phyloP scores from a whole-genome alignment of 2,329 filamentous ascomycete genomes.

The Tolypocladium ovalisporum region DNA sequence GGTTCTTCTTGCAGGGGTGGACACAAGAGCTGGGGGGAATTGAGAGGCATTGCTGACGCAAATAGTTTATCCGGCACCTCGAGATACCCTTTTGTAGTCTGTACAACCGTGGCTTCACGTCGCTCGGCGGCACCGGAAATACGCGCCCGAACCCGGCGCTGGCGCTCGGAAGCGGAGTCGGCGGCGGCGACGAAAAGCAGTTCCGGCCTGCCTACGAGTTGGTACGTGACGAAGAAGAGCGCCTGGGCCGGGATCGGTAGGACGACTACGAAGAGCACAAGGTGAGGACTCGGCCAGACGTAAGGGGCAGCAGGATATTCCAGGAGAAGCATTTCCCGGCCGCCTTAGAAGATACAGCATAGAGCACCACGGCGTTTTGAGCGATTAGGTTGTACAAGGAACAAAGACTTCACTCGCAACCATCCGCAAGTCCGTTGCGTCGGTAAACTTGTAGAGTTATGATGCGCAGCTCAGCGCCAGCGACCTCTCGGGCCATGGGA shows the following conservation, averaged over 20 bases:
- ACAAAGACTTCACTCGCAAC: neutral
- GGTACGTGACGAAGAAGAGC: slow-evolving; percentile 64
- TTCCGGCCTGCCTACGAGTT: slow-evolving; percentile 71
- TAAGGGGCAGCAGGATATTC: neutral
- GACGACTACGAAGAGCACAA: neutral
- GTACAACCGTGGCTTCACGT: slow-evolving; percentile 85
- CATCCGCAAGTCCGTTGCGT: neutral
- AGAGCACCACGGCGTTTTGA: neutral
- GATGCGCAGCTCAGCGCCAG: neutral
- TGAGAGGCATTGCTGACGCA: slow-evolving; percentile 6
- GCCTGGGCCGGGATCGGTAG: slow-evolving; percentile 57
- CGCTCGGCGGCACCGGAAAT: slow-evolving; percentile 79
- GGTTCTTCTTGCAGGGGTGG: neutral
- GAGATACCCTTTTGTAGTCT: slow-evolving; percentile 74
- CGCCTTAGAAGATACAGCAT: neutral
- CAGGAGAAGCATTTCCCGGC: neutral
- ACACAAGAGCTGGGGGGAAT: neutral
- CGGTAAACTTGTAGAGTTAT: too few species aligned
- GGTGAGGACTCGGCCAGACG: neutral
- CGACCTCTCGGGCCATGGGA: neutral
- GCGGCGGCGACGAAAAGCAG: slow-evolving; percentile 19
- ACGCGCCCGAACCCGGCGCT: slow-evolving; percentile 81
- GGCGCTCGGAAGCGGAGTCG: slow-evolving; percentile 28
- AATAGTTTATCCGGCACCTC: slow-evolving; percentile 69
- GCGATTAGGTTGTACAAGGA: neutral